These are phyloP conservation scores for Psidium friedrichsthalianum DNA, from an alignment of 345 rosid genomes.

Conservation along the genomic window DNA sequence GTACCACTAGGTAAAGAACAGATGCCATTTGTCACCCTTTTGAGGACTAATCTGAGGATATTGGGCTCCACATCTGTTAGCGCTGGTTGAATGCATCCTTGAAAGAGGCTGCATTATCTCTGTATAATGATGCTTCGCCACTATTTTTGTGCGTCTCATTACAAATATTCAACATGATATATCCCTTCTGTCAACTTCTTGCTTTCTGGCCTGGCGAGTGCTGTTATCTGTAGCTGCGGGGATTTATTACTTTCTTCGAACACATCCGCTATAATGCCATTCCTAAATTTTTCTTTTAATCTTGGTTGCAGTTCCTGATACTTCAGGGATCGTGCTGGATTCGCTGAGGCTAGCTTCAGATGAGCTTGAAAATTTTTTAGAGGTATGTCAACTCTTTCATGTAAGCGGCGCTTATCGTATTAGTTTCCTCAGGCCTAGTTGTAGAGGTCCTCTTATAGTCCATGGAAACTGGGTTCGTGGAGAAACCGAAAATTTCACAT, in stretches of 20 bases:
- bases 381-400: conserved; percentile 29
- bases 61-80: no score
- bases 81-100: no score
- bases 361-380: conserved; percentile 59
- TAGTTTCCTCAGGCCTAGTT: background rate
- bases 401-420: background rate
- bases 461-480: background rate
- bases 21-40: background rate
- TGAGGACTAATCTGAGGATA: background rate
- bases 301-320: conserved; percentile 32
- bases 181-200: background rate
- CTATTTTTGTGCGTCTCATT: no score
- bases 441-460: background rate
- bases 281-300: background rate
- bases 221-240: background rate
- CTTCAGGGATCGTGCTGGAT: conserved; percentile 59
- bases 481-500: background rate
- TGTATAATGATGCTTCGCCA: background rate
- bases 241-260: background rate
- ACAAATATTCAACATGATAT: background rate
- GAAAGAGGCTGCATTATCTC: no score
- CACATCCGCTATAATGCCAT: background rate
- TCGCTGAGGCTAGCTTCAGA: conserved; percentile 73
- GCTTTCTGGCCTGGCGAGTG: background rate
- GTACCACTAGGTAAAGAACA: background rate